Base-by-base conservation (phyloP, 2,329 filamentous ascomycete genomes). In the Juglanconis juglandina region DNA sequence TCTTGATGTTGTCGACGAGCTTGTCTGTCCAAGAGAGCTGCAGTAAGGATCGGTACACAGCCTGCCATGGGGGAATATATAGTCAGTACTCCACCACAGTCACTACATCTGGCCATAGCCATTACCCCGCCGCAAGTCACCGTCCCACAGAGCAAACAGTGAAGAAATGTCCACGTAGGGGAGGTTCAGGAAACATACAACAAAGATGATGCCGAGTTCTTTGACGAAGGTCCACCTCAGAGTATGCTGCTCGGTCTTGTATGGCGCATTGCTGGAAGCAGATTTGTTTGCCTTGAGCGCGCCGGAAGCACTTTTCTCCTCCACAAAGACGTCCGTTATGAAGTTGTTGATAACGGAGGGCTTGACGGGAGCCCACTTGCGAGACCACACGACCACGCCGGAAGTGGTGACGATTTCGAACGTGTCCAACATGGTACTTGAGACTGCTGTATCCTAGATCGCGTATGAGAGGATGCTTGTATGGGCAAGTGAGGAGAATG, bases 21-120 rank as follows among this genome's bases (percentile, higher is more conserved):
- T 95, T 92, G 75, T 99, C 95, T 66, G 98, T 91, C 95, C 96
- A 99, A 11, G 91, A 93, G 8, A 99, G 85, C 74, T 97, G 93
- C 35, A 99, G 84, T 37, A 99, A 86, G 44, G 93, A 97, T 72
- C 96, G 91, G 75, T 99, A 99, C 65, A 99, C 95, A 66, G 94
- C 95, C 92, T 96, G 70, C 50, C 5, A n/a, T 7, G 14, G 9
- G 11, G 33, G 37, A 4, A n/a, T 7, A 30, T 5, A 32, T 10
- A 13, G 35, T 58, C 13, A 57, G 55, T 54, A 58, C n/a, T 1
- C 53, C 7, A 32, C 60, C 35, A 24, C 24, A 24, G 24, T 24
- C 24, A 24, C 24, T 24, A 24, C 24, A 24, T 24, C 24, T 24
- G 24, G 24, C 24, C 24, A 24, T 24, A 24, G 24, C 24, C 24